Evolutionary conservation across 2,329 filamentous ascomycete species (phyloP).

Genomic region (Diaporthe sp.): DNA sequence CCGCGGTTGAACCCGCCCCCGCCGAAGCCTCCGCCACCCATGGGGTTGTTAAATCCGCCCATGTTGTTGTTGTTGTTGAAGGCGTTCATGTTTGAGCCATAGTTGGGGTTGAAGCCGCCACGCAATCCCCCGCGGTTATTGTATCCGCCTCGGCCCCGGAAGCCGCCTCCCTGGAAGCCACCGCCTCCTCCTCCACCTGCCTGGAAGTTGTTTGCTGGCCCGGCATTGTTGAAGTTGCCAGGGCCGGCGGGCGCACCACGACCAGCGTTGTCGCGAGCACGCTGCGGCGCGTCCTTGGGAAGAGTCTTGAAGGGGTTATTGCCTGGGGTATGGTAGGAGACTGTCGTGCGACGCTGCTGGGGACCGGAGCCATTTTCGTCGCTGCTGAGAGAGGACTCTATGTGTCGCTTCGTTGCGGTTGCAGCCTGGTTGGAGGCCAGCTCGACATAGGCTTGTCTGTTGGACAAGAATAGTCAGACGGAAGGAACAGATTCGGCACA

Average conservation of each 20-base stretch:
- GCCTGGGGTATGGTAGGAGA: constrained; percentile 81
- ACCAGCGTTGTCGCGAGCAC: constrained; percentile 75
- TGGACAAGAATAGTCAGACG: constrained; percentile 39
- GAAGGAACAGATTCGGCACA: too few species aligned
- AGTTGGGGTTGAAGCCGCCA: constrained; percentile 59
- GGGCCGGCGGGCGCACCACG: constrained; percentile 60
- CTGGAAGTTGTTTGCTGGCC: constrained; percentile 52
- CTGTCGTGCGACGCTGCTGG: constrained; percentile 68
- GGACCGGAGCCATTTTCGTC: constrained; percentile 67
- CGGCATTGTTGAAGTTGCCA: constrained; percentile 62
- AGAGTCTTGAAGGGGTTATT: constrained; percentile 92
- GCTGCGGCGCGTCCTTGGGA: constrained; percentile 86
- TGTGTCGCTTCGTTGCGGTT: constrained; percentile 84
- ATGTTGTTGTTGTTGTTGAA: constrained; percentile 42
- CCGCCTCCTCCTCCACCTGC: constrained; percentile 64
- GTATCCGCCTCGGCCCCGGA: constrained; percentile 66
- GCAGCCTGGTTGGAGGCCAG: constrained; percentile 87
- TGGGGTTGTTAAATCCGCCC: constrained; percentile 55
- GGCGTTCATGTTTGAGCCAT: constrained; percentile 53
- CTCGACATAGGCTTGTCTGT: constrained; percentile 84
- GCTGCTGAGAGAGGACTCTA: constrained; percentile 72
- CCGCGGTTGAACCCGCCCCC: constrained; percentile 63
- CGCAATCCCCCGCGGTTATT: constrained; percentile 64
- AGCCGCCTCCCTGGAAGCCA: constrained; percentile 58
- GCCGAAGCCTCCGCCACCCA: constrained; percentile 64